Evolutionary conservation across 768 basidiomycete species (phyloP).

Genomic region (Tubosaeta sp.): DNA sequence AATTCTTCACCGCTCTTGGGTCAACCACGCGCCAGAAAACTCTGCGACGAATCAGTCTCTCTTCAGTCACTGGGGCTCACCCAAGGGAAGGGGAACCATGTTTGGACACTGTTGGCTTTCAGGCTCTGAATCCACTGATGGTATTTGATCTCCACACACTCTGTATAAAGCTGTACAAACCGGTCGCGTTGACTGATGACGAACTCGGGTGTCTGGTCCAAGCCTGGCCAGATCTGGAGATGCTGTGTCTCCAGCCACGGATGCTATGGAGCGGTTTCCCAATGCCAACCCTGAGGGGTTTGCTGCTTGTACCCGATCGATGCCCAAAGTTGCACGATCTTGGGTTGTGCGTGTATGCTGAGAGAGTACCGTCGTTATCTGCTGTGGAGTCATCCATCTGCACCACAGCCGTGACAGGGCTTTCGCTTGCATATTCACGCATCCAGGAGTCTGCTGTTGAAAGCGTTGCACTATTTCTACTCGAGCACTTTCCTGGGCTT

Average conservation of each 20-base stretch:
- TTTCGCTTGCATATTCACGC: not conserved
- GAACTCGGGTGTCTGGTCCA: not conserved
- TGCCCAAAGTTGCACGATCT: not conserved
- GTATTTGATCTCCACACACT: not conserved
- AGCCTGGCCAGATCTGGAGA: not conserved
- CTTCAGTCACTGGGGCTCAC: too few species aligned
- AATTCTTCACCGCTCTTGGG: not conserved
- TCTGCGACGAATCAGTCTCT: not conserved
- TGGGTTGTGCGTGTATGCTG: not conserved
- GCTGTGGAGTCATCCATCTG: not conserved
- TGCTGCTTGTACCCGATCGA: not conserved
- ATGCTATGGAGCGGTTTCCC: too few species aligned
- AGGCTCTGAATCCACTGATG: not conserved
- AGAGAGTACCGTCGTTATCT: not conserved
- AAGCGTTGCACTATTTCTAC: too few species aligned
- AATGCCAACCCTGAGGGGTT: not conserved
- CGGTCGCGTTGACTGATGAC: not conserved
- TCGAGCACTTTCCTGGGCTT: too few species aligned
- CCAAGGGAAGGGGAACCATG: too few species aligned
- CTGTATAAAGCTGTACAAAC: not conserved
- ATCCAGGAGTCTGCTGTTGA: too few species aligned
- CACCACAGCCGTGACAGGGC: not conserved
- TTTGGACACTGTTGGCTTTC: not conserved
- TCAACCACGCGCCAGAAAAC: not conserved
- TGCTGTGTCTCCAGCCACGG: not conserved